Percentiles rank a stretch among this genome's conserved stretches.
These are phyloP conservation scores for Hypoxylon sp. DNA, from an alignment of 2,329 filamentous ascomycete genomes.

Conservation along the genomic window DNA sequence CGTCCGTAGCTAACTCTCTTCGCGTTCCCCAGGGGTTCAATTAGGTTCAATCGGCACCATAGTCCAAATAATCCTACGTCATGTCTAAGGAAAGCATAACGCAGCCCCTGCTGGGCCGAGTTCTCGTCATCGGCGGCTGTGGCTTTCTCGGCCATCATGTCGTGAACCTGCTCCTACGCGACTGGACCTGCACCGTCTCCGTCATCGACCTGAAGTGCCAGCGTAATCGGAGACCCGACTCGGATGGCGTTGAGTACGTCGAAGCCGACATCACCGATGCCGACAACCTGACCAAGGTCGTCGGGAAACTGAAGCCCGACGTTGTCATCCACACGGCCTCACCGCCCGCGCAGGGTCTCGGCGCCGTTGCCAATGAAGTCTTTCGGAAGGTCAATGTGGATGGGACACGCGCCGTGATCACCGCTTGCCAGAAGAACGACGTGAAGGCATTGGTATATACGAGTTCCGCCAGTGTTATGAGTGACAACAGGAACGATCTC, in stretches of 20 bases:
- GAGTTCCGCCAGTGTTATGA: constrained; percentile 87
- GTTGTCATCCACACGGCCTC: constrained; percentile 93
- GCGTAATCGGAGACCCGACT: constrained; percentile 73
- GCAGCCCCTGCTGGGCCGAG: constrained; percentile 70
- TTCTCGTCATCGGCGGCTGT: constrained; percentile 85
- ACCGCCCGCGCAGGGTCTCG: constrained; percentile 68
- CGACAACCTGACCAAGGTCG: constrained; percentile 70
- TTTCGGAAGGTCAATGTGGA: constrained; percentile 89
- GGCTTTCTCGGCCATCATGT: constrained; percentile 89
- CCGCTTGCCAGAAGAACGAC: constrained; percentile 75
- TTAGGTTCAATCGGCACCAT: constrained; percentile 11
- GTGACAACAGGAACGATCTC: constrained; percentile 83
- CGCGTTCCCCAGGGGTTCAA: background rate
- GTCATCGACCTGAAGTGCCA: constrained; percentile 80
- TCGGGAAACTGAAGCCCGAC: constrained; percentile 77
- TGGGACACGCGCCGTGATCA: constrained; percentile 83
- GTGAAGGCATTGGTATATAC: constrained; percentile 92
- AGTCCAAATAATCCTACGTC: constrained; percentile 13
- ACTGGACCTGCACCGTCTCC: constrained; percentile 71
- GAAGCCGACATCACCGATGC: constrained; percentile 83
- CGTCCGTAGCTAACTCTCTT: background rate
- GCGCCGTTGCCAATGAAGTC: constrained; percentile 68
- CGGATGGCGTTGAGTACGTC: constrained; percentile 73
- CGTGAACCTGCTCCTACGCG: constrained; percentile 77
- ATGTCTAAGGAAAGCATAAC: constrained; percentile 43